phyloP scores from a whole-genome alignment of 73 alveolate genomes.

The Paramecium octaurelia region DNA sequence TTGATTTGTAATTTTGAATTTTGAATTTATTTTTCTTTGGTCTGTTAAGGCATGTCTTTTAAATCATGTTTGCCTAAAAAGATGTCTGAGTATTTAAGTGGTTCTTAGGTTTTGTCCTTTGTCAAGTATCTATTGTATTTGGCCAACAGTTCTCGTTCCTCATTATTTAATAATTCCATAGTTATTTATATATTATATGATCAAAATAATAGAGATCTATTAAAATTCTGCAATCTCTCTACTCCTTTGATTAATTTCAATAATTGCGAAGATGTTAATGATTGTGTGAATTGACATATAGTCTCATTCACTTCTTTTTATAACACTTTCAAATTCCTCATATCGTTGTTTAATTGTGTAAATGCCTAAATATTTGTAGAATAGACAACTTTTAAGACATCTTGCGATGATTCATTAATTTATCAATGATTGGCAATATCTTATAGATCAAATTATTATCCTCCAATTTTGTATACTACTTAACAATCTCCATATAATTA shows the following conservation, averaged over 20 bases:
- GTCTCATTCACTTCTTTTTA: neutral
- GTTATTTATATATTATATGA: neutral
- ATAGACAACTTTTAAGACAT: neutral
- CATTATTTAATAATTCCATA: neutral
- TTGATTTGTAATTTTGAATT: neutral
- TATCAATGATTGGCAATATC: neutral
- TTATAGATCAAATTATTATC: constrained; percentile 20
- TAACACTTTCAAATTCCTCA: neutral
- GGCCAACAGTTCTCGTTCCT: neutral
- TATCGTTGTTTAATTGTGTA: neutral
- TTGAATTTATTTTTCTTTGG: neutral
- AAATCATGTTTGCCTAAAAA: neutral
- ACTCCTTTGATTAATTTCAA: neutral
- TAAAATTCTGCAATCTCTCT: neutral
- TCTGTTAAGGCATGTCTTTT: neutral
- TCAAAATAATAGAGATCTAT: neutral
- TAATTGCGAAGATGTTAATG: neutral
- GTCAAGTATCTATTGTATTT: neutral
- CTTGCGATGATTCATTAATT: neutral
- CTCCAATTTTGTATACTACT: neutral
- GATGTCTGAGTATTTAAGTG: neutral
- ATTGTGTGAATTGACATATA: neutral
- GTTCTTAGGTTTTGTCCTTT: neutral
- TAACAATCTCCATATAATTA: constrained; percentile 21
- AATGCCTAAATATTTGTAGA: neutral